phyloP scores from a whole-genome alignment of 371 early-diverging fungal species.

The Syncephalis plumigaleata region DNA sequence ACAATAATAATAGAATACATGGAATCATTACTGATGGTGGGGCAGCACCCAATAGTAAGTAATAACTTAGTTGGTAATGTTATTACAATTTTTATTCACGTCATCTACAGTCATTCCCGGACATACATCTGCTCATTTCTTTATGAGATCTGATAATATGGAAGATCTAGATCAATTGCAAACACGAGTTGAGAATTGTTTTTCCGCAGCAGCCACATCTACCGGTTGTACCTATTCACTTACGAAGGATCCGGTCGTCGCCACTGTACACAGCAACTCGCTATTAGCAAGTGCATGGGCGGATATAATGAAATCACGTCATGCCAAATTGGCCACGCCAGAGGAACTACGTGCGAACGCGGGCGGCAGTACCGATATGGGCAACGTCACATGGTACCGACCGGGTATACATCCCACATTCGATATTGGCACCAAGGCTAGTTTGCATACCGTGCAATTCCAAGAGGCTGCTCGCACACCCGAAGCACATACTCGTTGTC shows the following conservation, averaged over 20 bases:
- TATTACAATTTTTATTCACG: no score
- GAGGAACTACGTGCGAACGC: conserved; percentile 11
- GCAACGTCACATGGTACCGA: conserved; percentile 31
- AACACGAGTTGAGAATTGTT: conserved; percentile 16
- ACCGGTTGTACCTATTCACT: conserved; percentile 28
- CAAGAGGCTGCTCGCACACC: conserved; percentile 18
- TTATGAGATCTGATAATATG: conserved; percentile 14
- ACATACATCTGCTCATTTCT: no score
- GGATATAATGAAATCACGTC: conserved; percentile 15
- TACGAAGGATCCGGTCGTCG: conserved; percentile 18
- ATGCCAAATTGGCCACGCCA: conserved; percentile 8
- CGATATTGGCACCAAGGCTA: conserved; percentile 17
- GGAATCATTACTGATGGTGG: conserved; percentile 36
- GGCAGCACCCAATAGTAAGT: conserved; percentile 19
- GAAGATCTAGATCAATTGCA: conserved; percentile 17
- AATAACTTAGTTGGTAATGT: conserved; percentile 17
- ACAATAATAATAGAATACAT: conserved; percentile 16
- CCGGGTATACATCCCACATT: conserved; percentile 35
- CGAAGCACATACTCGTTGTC: conserved; percentile 12
- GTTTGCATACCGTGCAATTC: conserved; percentile 29
- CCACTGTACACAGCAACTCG: conserved; percentile 28
- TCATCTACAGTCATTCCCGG: conserved; percentile 13
- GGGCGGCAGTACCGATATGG: conserved; percentile 32
- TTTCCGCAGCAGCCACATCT: conserved; percentile 24
- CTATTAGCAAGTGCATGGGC: conserved; percentile 21